These are phyloP conservation scores for Fusarium compactum DNA, from an alignment of 2,329 filamentous ascomycete genomes.

Conservation along the genomic window DNA sequence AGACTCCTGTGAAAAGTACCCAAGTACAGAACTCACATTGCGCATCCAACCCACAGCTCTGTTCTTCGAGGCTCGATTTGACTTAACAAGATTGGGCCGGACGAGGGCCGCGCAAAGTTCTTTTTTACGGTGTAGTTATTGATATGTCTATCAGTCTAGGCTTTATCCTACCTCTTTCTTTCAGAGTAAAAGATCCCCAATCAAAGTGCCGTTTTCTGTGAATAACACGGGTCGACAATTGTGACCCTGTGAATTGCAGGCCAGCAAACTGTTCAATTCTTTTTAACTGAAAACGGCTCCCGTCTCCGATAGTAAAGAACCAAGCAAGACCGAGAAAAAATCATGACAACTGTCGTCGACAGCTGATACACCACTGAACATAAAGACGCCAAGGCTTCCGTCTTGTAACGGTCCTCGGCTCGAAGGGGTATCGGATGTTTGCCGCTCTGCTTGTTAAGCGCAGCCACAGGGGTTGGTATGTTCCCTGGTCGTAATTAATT, in stretches of 20 bases:
- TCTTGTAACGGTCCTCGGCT: constrained; percentile 9
- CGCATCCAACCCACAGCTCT: background rate
- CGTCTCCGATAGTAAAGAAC: background rate
- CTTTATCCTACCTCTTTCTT: background rate
- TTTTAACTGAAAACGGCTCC: background rate
- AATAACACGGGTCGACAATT: background rate
- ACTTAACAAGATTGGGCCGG: background rate
- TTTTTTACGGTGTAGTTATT: background rate
- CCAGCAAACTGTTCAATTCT: background rate
- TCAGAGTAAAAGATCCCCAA: background rate
- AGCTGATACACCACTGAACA: background rate
- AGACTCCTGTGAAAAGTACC: background rate
- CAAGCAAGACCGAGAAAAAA: background rate
- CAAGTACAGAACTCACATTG: background rate
- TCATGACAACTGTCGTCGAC: background rate
- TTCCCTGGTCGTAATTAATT: background rate
- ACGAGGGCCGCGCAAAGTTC: background rate
- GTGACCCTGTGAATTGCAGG: background rate
- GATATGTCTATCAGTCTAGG: background rate
- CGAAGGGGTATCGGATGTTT: constrained; percentile 12
- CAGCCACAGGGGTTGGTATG: background rate
- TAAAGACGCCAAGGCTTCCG: background rate
- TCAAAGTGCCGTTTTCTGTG: background rate
- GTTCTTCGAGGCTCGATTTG: background rate
- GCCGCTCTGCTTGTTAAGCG: constrained; percentile 11